A percentile compares a stretch with the other conserved stretches of the same genome.
Conservation (phyloP, 1,284 basidiomycete species). For the Rhizoctonia solani region DNA sequence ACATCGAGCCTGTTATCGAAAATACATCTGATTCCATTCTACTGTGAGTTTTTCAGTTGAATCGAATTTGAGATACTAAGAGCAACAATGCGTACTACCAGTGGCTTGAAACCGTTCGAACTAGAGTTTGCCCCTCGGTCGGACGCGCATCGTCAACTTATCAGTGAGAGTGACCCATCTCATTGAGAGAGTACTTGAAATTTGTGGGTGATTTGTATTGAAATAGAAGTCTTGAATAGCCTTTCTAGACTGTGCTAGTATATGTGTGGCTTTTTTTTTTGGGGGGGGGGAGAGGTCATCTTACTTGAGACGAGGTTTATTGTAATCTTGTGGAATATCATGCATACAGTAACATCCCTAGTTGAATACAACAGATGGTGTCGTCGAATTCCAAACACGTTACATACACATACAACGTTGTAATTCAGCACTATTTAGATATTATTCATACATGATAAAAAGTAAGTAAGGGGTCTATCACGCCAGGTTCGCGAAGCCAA, state of each 20-base stretch:
- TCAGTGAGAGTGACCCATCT: not conserved
- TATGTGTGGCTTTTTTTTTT: too few species aligned
- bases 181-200: too few species aligned
- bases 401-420: not conserved
- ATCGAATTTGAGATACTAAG: not conserved
- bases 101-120: not conserved
- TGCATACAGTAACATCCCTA: too few species aligned
- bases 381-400: too few species aligned
- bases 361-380: too few species aligned
- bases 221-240: too few species aligned
- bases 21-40: not conserved
- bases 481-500: constrained; percentile 27
- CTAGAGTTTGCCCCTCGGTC: constrained; percentile 9
- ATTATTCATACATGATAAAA: not conserved
- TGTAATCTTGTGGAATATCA: too few species aligned
- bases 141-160: not conserved
- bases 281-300: too few species aligned
- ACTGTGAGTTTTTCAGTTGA: not conserved
- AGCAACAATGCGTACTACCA: not conserved
- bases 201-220: too few species aligned
- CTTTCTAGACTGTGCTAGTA: too few species aligned
- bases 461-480: not conserved
- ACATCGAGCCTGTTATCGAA: not conserved
- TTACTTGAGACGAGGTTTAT: too few species aligned
- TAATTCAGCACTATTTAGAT: not conserved